Evolutionary conservation across 345 rosid species (phyloP), one percentile per base, ranked within the genome.

Genomic region (Hevea brasiliensis): DNA sequence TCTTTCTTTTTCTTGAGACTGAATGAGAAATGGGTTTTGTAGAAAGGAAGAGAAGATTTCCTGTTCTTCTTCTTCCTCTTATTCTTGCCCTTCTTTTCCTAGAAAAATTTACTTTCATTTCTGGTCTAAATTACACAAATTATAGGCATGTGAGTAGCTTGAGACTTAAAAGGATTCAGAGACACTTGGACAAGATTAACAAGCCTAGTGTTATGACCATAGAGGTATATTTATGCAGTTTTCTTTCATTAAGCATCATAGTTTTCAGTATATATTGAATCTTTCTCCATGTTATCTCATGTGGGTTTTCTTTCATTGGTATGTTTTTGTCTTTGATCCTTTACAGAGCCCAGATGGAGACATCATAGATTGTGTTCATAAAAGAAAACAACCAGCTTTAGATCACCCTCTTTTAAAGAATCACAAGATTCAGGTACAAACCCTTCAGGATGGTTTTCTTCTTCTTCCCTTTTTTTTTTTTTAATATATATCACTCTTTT

Each of bases 131-230:
- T 72, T 72, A 81, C 85, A 85, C 91, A 0, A 86, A 69, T 44
- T 79, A 67, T 21, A 90, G 85, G 69, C 85, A 84, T 85, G 92
- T 92, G 7, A 89, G 96, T 63, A 77, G 86, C 73, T 76, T 89
- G 84, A 92, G 99, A 75, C 84, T 92, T 67, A 81, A 76, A 51
- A 88, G 99, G 60, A 79, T 79, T 61, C 73, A 75, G 0, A 65
- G 71, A 70, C 82, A 75, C 35, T 61, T 79, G 65, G 69, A 67
- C 24, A 75, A 61, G 76, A 67, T 79, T 45, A 79, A 75, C 76
- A 79, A 79, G 67, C 82, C 76, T 42, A 9, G 76, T 23, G 73
- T 75, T 24, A 53, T 75, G 51, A 65, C 73, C 79, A 71, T 79
- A 59, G 69, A 79, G 82, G 82, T 79, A 60, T 15, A 1, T 8